Evolutionary conservation across 2,329 filamentous ascomycete species (phyloP).

Genomic region (Didymella sp.): DNA sequence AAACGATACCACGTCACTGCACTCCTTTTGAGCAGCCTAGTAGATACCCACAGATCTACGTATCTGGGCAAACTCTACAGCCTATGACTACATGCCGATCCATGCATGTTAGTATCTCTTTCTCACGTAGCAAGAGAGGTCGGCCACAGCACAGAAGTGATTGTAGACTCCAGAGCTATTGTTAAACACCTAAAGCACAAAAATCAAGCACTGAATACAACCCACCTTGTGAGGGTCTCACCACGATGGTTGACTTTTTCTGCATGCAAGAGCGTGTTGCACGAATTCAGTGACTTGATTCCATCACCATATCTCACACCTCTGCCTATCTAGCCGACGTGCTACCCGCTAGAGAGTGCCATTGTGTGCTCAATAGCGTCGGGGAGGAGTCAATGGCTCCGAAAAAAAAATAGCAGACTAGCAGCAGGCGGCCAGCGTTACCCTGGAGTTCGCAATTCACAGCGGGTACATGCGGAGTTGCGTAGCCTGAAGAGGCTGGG

Average conservation of each 20-base stretch:
- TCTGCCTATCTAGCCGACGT: conserved; percentile 8
- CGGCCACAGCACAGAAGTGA: not conserved
- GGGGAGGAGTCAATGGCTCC: conserved; percentile 16
- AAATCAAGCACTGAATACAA: not conserved
- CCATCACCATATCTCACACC: conserved; percentile 4
- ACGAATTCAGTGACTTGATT: not conserved
- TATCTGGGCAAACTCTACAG: not conserved
- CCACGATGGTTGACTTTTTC: no score
- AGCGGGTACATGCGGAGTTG: conserved; percentile 17
- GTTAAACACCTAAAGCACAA: no score
- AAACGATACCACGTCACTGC: not conserved
- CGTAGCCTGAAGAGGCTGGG: conserved; percentile 21
- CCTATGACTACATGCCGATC: not conserved
- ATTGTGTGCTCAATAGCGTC: conserved; percentile 7
- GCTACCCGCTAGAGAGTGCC: not conserved
- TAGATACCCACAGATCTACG: not conserved
- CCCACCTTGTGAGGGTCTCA: no score
- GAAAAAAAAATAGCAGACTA: conserved; percentile 18
- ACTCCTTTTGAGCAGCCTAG: not conserved
- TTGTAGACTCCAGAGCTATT: not conserved
- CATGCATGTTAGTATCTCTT: not conserved
- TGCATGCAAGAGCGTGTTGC: not conserved
- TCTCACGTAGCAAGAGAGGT: not conserved
- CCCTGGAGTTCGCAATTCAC: conserved; percentile 16
- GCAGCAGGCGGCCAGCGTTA: conserved; percentile 7